These are phyloP conservation scores for Daldinia eschscholtzii DNA, from an alignment of 2,329 filamentous ascomycete species.

Conservation along the genomic window DNA sequence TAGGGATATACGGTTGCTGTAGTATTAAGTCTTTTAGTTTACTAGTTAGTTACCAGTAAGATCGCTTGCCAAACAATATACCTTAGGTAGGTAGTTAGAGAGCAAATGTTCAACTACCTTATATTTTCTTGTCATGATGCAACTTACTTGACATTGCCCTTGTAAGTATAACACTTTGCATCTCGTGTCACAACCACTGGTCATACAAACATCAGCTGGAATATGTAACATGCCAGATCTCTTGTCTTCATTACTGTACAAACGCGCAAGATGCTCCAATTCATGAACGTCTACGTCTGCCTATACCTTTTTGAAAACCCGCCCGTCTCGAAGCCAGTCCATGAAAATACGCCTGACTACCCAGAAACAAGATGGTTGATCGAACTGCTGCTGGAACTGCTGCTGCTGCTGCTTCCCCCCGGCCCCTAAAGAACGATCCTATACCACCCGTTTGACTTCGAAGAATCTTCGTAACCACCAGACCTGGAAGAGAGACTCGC, in stretches of 20 bases:
- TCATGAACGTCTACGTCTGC: constrained; percentile 26
- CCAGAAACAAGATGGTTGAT: constrained; percentile 38
- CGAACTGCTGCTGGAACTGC: constrained; percentile 1
- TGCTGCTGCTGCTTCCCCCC: neutral
- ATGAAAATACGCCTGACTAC: constrained; percentile 47
- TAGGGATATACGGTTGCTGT: neutral
- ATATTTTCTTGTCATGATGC: neutral
- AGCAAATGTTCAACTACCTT: neutral
- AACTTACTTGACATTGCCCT: neutral
- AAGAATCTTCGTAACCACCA: constrained; percentile 99
- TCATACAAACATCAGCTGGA: neutral
- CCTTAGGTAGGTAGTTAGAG: neutral
- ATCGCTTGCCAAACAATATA: neutral
- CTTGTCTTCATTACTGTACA: constrained; percentile 44
- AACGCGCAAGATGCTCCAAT: constrained; percentile 41
- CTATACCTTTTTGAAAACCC: constrained; percentile 28
- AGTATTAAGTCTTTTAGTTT: neutral
- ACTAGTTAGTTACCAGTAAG: neutral
- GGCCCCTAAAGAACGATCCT: constrained; percentile 42
- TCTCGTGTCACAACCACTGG: neutral
- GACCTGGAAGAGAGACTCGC: constrained; percentile 96
- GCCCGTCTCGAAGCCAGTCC: constrained; percentile 40
- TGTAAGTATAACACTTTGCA: neutral
- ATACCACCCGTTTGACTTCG: constrained; percentile 81
- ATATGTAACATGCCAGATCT: constrained; percentile 13